Percentiles rank a stretch among this genome's conserved stretches.
These are phyloP conservation scores for Gossypium ekmanianum DNA, from an alignment of 345 rosid species.

Conservation along the genomic window DNA sequence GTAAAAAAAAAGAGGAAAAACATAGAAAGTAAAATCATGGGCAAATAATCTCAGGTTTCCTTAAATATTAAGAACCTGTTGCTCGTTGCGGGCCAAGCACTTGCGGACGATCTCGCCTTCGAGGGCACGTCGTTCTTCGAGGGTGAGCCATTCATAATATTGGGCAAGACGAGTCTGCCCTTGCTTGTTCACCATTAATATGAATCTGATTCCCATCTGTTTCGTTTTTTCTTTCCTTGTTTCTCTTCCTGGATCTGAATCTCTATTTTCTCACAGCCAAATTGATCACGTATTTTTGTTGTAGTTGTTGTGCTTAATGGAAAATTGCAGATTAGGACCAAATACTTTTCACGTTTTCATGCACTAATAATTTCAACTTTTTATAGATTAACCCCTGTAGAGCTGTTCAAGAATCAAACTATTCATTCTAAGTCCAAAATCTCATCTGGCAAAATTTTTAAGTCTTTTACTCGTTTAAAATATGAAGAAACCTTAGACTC, in stretches of 20 bases:
- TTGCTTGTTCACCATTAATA: constrained; percentile 98
- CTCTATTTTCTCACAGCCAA: neutral
- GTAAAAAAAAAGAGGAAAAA: too few relatives aligned
- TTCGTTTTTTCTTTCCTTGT: neutral
- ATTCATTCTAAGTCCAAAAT: too few relatives aligned
- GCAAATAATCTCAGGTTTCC: neutral
- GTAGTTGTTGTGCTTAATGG: neutral
- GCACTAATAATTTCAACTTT: neutral
- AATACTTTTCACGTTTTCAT: neutral
- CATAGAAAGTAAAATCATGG: neutral
- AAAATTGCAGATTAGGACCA: neutral
- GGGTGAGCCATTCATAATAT: constrained; percentile 97
- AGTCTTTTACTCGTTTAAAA: too few relatives aligned
- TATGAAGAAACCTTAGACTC: too few relatives aligned
- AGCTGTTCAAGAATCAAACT: too few relatives aligned
- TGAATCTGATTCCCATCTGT: constrained; percentile 87
- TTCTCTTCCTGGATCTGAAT: neutral
- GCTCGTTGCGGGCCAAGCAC: constrained; percentile 81
- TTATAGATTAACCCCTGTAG: neutral
- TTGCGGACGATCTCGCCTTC: constrained; percentile 99
- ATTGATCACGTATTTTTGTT: neutral
- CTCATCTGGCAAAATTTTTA: too few relatives aligned
- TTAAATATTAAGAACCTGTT: constrained; percentile 48
- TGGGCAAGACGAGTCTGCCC: constrained; percentile 98
- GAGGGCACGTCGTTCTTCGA: constrained; percentile 92